Percentiles rank a stretch among this genome's conserved stretches.
These are phyloP conservation scores for Corynespora cassiicola DNA, from an alignment of 2,329 filamentous ascomycete genomes.

Conservation along the genomic window DNA sequence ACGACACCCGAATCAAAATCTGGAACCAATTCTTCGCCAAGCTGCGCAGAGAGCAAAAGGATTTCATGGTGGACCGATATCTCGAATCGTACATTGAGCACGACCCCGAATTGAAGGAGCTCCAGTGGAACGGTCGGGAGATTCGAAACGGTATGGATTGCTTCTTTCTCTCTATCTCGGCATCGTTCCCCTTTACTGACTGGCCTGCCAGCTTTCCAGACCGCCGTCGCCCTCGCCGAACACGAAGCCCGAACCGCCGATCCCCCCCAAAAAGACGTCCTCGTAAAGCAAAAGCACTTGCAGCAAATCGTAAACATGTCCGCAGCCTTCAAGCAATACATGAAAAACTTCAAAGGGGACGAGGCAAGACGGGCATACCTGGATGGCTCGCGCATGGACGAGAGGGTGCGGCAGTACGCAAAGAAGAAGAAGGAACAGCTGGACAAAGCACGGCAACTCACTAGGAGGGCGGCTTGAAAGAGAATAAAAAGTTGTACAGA, in stretches of 20 bases:
- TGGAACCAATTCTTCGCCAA: conserved; percentile 29
- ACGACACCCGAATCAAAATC: conserved; percentile 17
- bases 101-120: conserved; percentile 12
- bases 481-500: too few species aligned
- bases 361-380: conserved; percentile 3
- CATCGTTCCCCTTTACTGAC: neutral
- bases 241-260: conserved; percentile 8
- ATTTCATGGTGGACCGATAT: conserved; percentile 9
- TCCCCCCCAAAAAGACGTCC: conserved; percentile 6
- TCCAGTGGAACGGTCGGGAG: conserved; percentile 36
- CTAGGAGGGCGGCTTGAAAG: too few species aligned
- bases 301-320: conserved; percentile 16
- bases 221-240: conserved; percentile 25
- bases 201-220: conserved; percentile 21
- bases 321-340: conserved; percentile 18
- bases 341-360: conserved; percentile 11
- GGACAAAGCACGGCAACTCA: too few species aligned
- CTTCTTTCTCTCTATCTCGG: neutral
- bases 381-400: neutral
- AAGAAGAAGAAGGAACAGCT: too few species aligned
- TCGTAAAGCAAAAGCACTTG: conserved; percentile 14
- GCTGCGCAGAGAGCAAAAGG: conserved; percentile 15
- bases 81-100: conserved; percentile 16
- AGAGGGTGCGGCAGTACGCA: neutral
- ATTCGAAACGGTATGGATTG: conserved; percentile 32